A percentile compares a stretch with the other conserved stretches of the same genome.
Conservation (phyloP, 1,139 yeast genomes). For the Yamadazyma friedrichii region DNA sequence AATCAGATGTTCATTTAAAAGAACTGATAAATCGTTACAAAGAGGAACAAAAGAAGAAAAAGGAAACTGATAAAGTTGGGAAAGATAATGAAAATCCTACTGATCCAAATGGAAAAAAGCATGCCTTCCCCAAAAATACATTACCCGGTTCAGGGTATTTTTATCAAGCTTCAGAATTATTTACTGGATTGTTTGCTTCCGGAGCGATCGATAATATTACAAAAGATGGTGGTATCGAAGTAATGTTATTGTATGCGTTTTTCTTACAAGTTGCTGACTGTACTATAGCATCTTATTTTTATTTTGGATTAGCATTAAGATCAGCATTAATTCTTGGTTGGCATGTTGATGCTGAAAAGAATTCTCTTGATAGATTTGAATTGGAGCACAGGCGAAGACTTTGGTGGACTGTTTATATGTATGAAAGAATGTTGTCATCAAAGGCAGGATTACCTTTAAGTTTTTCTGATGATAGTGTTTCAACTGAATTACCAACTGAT, state of each 20-base stretch:
- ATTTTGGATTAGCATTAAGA: slow-evolving; percentile 75
- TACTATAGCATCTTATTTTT: slow-evolving; percentile 77
- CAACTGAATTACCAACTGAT: slow-evolving; percentile 74
- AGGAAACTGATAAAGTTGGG: slow-evolving; percentile 10
- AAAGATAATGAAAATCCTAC: slow-evolving; percentile 7
- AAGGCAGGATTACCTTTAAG: slow-evolving; percentile 84
- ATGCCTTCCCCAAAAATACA: slow-evolving; percentile 29
- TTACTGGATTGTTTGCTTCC: slow-evolving; percentile 72
- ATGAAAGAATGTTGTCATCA: slow-evolving; percentile 80
- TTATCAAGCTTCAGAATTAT: slow-evolving; percentile 71
- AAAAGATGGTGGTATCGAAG: slow-evolving; percentile 82
- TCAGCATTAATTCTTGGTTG: slow-evolving; percentile 74
- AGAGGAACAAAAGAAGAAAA: slow-evolving; percentile 35
- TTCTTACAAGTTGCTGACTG: slow-evolving; percentile 85
- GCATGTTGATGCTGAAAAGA: slow-evolving; percentile 81
- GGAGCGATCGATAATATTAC: slow-evolving; percentile 79
- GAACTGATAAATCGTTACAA: slow-evolving; percentile 21
- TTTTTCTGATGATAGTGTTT: slow-evolving; percentile 74
- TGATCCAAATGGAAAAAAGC: slow-evolving; percentile 6
- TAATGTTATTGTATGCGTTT: slow-evolving; percentile 71
- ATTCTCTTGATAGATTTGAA: slow-evolving; percentile 59
- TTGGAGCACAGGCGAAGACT: slow-evolving; percentile 77
- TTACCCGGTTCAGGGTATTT: slow-evolving; percentile 78
- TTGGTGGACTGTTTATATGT: slow-evolving; percentile 94
- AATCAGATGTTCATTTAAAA: slow-evolving; percentile 42